phyloP scores from a whole-genome alignment of 192 early-diverging fungal genomes.

The Entomortierella beljakovae region DNA sequence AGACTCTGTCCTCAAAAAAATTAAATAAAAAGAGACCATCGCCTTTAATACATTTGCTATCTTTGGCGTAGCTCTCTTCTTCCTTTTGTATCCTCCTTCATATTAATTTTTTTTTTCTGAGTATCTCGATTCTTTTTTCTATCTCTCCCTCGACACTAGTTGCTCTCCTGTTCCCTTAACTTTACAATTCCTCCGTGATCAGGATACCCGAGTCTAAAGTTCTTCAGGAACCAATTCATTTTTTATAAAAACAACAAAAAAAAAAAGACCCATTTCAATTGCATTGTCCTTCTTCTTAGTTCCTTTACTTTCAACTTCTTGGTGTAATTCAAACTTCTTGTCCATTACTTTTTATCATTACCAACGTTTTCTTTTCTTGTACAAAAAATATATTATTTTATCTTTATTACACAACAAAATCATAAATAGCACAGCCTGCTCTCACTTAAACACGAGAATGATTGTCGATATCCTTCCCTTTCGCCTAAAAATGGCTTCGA shows the following conservation, averaged over 20 bases:
- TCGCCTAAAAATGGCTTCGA: constrained; percentile 43
- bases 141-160: too few relatives aligned
- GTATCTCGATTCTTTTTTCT: background rate
- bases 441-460: constrained; percentile 7
- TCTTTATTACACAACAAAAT: background rate
- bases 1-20: too few relatives aligned
- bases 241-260: too few relatives aligned
- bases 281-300: too few relatives aligned
- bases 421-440: background rate
- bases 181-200: constrained; percentile 4
- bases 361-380: background rate
- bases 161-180: constrained; percentile 1
- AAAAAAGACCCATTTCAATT: too few relatives aligned
- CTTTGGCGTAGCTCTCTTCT: too few relatives aligned
- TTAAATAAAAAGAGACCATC: too few relatives aligned
- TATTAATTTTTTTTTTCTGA: too few relatives aligned
- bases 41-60: too few relatives aligned
- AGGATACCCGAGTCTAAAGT: background rate
- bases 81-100: too few relatives aligned
- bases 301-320: constrained; percentile 8
- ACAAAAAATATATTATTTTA: background rate
- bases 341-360: background rate
- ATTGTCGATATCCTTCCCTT: constrained; percentile 52
- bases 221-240: background rate
- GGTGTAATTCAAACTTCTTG: background rate